phyloP scores from a whole-genome alignment of 208 protist species.

The Trichomonas gallinae region DNA sequence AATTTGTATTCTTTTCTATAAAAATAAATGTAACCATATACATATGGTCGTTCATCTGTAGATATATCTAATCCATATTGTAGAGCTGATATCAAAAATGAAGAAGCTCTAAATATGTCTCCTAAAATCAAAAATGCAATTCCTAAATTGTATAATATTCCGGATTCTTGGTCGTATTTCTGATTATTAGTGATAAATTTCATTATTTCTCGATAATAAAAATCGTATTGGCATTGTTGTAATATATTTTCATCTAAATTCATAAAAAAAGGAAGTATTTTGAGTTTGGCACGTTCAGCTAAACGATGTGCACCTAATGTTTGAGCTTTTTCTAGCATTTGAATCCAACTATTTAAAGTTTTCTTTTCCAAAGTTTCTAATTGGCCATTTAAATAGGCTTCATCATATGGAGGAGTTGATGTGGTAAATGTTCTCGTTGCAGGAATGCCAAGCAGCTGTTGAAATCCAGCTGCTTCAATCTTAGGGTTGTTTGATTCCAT shows the following conservation, averaged over 20 bases:
- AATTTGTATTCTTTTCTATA: background rate
- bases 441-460: too few relatives aligned
- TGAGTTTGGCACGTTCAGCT: background rate
- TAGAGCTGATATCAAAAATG: background rate
- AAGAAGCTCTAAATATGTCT: background rate
- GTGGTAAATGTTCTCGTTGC: too few relatives aligned
- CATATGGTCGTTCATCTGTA: background rate
- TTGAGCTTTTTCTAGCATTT: background rate
- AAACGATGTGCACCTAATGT: background rate
- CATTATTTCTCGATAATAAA: background rate
- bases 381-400: background rate
- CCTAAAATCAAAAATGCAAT: background rate
- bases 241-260: background rate
- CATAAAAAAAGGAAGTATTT: background rate
- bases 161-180: background rate
- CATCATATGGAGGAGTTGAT: background rate
- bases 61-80: background rate
- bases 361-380: background rate
- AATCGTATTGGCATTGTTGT: background rate
- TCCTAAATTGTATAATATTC: background rate
- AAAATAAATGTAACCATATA: background rate
- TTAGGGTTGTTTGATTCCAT: too few relatives aligned
- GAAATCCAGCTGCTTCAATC: too few relatives aligned
- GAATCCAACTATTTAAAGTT: background rate
- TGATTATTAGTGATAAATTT: background rate